Evolutionary conservation across 176 grass and related monocot species (phyloP), one percentile per base, ranked within the genome.

Genomic region (Avena eriantha): DNA sequence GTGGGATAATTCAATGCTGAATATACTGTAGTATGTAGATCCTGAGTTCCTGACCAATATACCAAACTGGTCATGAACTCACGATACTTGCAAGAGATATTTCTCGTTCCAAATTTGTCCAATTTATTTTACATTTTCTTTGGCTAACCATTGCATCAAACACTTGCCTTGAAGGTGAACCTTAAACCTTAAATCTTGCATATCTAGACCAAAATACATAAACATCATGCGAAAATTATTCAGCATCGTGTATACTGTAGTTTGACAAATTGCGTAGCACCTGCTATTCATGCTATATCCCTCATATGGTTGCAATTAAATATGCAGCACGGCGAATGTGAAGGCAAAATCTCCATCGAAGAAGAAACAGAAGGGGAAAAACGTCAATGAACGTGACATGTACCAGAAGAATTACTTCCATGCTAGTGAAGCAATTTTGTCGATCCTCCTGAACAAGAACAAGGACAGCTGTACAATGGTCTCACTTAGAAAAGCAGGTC

Each of bases 311-410:
- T 48, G 22, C 24, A 81, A 76, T 50, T 19, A 49, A 76, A 63
- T 60, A 23, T 57, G 45, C 73, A 94, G 97, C 81, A 36, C 66
- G 60, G 73, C 64, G 33, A 82, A 70, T 24, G 12, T 85, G 64
- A 96, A 87, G 41, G 80, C 83, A 85, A 99, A 90, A 81, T 39
- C 86, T 80, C 55, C 74, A 73, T 86, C 17, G 8, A 98, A 94
- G 87, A 98, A 94, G 94, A 94, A 92, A 80, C 90, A 90, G 73
- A 96, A 88, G 78, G 92, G 83, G 26, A 94, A 83, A 86, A 81
- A 34, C 35, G 80, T 45, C 45, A 94, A 85, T 73, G 92, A 96
- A 82, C 90, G 85, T 64, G 92, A 96, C 26, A 68, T 90, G 64
- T 81, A 87, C 69, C 92, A 91, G 57, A 94, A 89, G 21, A 99